phyloP scores from a whole-genome alignment of 495 filamentous ascomycete genomes.

The Polyplosphaeria fusca region DNA sequence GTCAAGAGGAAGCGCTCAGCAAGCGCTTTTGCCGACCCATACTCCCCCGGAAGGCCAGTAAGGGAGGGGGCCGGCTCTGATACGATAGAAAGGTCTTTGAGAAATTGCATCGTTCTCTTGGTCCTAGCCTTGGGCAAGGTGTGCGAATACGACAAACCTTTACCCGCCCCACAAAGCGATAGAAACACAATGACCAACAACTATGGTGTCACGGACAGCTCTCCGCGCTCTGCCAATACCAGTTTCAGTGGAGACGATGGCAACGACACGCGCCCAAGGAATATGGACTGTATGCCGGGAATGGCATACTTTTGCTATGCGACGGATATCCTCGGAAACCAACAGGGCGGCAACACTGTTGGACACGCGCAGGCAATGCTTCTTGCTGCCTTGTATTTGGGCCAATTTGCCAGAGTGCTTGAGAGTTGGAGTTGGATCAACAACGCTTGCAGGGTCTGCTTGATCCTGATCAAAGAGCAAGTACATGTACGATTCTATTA shows the following conservation, averaged over 20 bases:
- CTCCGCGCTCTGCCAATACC: conserved; percentile 32
- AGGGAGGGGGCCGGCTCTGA: conserved; percentile 14
- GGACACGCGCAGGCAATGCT: conserved; percentile 81
- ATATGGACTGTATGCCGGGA: conserved; percentile 86
- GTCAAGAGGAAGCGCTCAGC: conserved; percentile 58
- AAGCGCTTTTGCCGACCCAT: conserved; percentile 21
- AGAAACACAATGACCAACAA: conserved; percentile 6
- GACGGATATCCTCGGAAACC: conserved; percentile 77
- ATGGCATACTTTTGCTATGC: conserved; percentile 85
- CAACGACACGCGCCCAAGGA: conserved; percentile 42
- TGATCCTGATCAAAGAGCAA: conserved; percentile 74
- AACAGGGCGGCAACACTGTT: conserved; percentile 72
- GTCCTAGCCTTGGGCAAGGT: conserved; percentile 85
- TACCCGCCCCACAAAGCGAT: conserved; percentile 61
- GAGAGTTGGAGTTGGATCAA: conserved; percentile 89
- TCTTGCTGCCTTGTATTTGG: conserved; percentile 82
- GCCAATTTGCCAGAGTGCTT: conserved; percentile 79
- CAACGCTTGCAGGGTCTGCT: conserved; percentile 70
- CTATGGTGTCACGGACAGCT: conserved; percentile 10
- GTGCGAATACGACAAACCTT: conserved; percentile 58
- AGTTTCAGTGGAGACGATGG: conserved; percentile 22
- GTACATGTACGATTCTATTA: neutral
- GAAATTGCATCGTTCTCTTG: conserved; percentile 74
- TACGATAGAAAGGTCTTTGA: conserved; percentile 54
- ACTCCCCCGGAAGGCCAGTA: conserved; percentile 11